phyloP scores from a whole-genome alignment of 768 basidiomycete species.

The Leccinum broughii region DNA sequence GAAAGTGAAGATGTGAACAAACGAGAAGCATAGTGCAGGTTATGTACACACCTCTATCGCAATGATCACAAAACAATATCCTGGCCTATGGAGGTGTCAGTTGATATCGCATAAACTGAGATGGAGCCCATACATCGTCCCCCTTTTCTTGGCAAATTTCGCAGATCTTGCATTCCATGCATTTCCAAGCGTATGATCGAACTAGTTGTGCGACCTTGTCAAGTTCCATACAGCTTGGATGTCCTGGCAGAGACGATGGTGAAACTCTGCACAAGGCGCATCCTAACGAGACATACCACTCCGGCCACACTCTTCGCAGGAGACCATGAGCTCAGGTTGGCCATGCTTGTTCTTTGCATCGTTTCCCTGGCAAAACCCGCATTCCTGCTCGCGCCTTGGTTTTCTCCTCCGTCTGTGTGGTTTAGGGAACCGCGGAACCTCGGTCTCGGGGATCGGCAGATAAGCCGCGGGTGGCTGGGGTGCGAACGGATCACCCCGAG shows the following conservation, averaged over 20 bases:
- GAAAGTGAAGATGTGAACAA: conserved; percentile 2
- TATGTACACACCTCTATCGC: conserved; percentile 72
- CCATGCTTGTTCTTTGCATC: conserved; percentile 57
- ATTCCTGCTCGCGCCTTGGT: conserved; percentile 58
- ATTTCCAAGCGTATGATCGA: conserved; percentile 79
- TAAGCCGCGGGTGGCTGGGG: conserved; percentile 57
- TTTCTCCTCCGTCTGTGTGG: conserved; percentile 48
- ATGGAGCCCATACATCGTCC: conserved; percentile 69
- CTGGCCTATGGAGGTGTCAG: conserved; percentile 51
- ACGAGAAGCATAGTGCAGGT: conserved; percentile 8
- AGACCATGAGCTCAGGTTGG: conserved; percentile 67
- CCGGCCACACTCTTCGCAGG: conserved; percentile 79
- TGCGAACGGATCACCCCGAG: conserved; percentile 83
- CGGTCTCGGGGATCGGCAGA: conserved; percentile 48
- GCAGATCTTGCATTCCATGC: conserved; percentile 90
- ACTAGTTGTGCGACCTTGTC: conserved; percentile 59
- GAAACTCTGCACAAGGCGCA: background rate
- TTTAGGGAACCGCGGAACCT: conserved; percentile 43
- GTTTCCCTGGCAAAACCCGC: conserved; percentile 77
- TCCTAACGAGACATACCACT: conserved; percentile 55
- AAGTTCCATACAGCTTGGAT: conserved; percentile 82
- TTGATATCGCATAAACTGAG: conserved; percentile 13
- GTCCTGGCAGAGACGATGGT: conserved; percentile 48
- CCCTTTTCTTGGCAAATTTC: conserved; percentile 84
- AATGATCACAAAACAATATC: conserved; percentile 90